Percentiles rank a stretch among this genome's conserved stretches.
These are phyloP conservation scores for Scleromitrula shiraiana DNA, from an alignment of 2,329 filamentous ascomycete genomes.

Conservation along the genomic window DNA sequence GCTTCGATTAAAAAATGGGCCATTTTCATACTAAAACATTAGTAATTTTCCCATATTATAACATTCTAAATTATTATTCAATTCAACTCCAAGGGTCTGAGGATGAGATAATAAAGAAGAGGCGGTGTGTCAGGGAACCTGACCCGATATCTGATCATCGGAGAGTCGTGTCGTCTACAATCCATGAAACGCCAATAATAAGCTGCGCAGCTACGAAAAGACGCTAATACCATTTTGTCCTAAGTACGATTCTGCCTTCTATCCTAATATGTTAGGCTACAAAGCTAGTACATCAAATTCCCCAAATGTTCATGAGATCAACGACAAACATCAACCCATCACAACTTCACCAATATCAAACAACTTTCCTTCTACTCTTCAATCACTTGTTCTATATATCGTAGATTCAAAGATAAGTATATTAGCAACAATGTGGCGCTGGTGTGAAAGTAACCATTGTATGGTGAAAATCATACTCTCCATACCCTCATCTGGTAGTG, in stretches of 20 bases:
- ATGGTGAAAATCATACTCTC: constrained; percentile 4
- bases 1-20: no score
- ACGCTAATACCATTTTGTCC: background rate
- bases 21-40: no score
- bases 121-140: no score
- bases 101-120: no score
- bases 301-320: background rate
- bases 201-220: background rate
- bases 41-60: no score
- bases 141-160: no score
- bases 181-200: background rate
- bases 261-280: constrained; percentile 1
- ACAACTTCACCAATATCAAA: constrained; percentile 9
- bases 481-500: background rate
- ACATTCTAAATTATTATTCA: no score
- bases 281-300: background rate
- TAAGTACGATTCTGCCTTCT: background rate
- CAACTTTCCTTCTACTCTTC: constrained; percentile 7
- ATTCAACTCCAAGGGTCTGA: no score
- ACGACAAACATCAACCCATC: constrained; percentile 7
- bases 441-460: constrained; percentile 7
- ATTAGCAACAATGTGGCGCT: constrained; percentile 2
- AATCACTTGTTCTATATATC: background rate
- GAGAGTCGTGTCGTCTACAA: no score
- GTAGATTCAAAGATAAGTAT: constrained; percentile 1